Evolutionary conservation across 1,284 basidiomycete species (phyloP), one percentile per base, ranked within the genome.

Genomic region (Tilletiopsis washingtonensis): DNA sequence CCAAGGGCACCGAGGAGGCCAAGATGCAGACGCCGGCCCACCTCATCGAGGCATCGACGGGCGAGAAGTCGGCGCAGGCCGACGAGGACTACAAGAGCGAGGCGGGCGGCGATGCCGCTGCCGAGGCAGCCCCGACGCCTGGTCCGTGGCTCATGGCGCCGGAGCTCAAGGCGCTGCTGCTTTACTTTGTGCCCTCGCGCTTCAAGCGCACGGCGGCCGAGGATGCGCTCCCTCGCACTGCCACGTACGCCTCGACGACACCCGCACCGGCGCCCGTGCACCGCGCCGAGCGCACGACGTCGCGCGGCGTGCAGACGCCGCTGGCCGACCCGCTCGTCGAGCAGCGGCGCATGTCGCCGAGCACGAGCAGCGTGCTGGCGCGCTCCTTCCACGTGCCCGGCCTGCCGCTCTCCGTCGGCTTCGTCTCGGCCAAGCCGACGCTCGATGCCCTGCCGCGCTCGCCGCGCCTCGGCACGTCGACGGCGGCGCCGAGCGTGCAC

Each of bases 131-230:
- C 32, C 12, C 32, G 32, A 34, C 32, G 12, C 32, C 32, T 1
- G 12, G 17, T 12, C 12, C 12, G 12, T 34, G 32, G 32, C 56
- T 70, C 45, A 68, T 64, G 46, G 69, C 68, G 17, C 39, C 65
- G 5, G 69, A 71, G 42, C 49, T 71, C 27, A 71, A 71, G 51
- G 50, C 48, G 24, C 41, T 71, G 26, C 47, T 71, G 29, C 65
- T 34, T 11, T 17, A 17, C 12, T 34, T 11, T 34, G 32, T 34
- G 12, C 32, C 32, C 17, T 34, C 32, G 3, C 12, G 17, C 12
- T n/a, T n/a, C n/a, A n/a, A n/a, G n/a, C n/a, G n/a, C n/a, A n/a
- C n/a, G n/a, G 3, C 32, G 32, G 12, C 32, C 23, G 40, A 19
- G 11, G 24, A 43, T 11, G 21, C 12, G 12, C 20, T 43, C 39